Conservation (phyloP, 305 asterid species). For the Coffea humblotiana region DNA sequence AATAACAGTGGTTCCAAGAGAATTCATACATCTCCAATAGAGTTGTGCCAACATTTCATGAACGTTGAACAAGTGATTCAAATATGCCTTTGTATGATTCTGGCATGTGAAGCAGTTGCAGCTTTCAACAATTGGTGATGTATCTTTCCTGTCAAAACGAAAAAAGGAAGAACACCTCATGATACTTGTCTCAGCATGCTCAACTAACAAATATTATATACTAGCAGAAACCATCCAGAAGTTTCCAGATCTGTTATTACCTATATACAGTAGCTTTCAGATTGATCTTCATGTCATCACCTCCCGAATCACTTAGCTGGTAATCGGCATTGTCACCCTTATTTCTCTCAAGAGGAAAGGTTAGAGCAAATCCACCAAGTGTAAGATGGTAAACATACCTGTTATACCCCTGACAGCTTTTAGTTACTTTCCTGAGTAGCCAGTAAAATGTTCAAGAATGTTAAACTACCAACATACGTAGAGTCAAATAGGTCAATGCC, state of each 20-base stretch:
- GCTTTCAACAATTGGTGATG: slow-evolving; percentile 54
- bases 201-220: background rate
- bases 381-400: slow-evolving; percentile 89
- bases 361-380: slow-evolving; percentile 83
- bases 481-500: slow-evolving; percentile 93
- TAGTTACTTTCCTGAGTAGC: background rate
- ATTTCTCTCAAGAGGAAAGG: slow-evolving; percentile 46
- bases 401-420: slow-evolving; percentile 16
- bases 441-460: background rate
- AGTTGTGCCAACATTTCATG: slow-evolving; percentile 96
- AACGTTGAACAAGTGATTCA: slow-evolving; percentile 83
- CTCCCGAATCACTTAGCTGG: slow-evolving; percentile 41
- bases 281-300: slow-evolving; percentile 53
- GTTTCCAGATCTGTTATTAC: slow-evolving; percentile 29
- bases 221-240: background rate
- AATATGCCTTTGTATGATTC: slow-evolving; percentile 84
- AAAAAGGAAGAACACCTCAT: background rate
- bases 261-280: slow-evolving; percentile 82
- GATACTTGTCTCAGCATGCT: background rate
- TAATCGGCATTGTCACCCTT: slow-evolving; percentile 29
- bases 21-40: slow-evolving; percentile 72
- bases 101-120: slow-evolving; percentile 83
- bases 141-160: slow-evolving; percentile 64
- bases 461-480: slow-evolving; percentile 43
- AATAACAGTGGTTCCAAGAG: slow-evolving; percentile 5